Evolutionary conservation across 208 protist genomes (phyloP).

Genomic region (Crithidia bombi): DNA sequence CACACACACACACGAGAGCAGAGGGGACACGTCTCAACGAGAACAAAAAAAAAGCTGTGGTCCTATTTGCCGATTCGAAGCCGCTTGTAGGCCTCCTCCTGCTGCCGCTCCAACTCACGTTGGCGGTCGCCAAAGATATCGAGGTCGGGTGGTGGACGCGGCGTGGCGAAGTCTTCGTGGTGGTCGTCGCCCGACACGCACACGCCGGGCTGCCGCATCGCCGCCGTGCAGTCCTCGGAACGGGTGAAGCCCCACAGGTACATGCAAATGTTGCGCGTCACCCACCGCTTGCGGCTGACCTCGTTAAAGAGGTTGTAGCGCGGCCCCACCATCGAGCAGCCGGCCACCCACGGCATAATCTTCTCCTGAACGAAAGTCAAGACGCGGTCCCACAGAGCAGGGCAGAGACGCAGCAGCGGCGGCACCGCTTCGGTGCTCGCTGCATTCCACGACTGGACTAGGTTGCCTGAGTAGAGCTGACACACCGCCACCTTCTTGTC

Average conservation of each 20-base stretch:
- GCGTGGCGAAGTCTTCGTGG: constrained; percentile 69
- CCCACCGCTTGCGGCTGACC: constrained; percentile 65
- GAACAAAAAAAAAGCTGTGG: too few relatives aligned
- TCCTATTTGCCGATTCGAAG: constrained; percentile 27
- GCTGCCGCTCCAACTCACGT: constrained; percentile 42
- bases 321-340: constrained; percentile 83
- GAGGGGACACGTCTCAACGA: too few relatives aligned
- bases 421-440: constrained; percentile 32
- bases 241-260: constrained; percentile 81
- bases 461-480: constrained; percentile 60
- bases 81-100: constrained; percentile 28
- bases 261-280: constrained; percentile 70
- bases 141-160: constrained; percentile 61
- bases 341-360: constrained; percentile 73
- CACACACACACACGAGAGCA: neutral
- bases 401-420: constrained; percentile 53
- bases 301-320: constrained; percentile 63
- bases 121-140: constrained; percentile 80
- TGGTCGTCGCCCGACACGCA: constrained; percentile 74
- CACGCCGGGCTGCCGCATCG: constrained; percentile 77
- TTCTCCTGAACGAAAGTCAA: constrained; percentile 58
- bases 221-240: constrained; percentile 54
- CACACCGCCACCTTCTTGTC: constrained; percentile 79
- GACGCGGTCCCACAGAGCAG: constrained; percentile 48
- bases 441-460: constrained; percentile 44